These are phyloP conservation scores for Hypoxylon sp. DNA, from an alignment of 2,329 filamentous ascomycete species.

Conservation along the genomic window DNA sequence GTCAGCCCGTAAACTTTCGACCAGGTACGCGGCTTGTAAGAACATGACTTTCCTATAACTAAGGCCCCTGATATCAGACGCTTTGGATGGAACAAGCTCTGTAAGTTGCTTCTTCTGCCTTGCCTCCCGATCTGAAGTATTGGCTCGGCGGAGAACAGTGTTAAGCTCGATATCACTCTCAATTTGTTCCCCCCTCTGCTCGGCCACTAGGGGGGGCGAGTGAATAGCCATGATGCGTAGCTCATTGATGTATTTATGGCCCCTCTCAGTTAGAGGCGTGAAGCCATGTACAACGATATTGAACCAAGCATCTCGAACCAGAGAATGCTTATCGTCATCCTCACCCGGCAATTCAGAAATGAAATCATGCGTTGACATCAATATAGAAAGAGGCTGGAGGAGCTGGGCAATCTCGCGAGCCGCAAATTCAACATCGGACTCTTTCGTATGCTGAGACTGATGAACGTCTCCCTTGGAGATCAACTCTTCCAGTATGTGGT, in stretches of 20 bases:
- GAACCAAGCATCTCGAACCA: conserved; percentile 96
- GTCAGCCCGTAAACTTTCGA: conserved; percentile 89
- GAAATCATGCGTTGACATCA: conserved; percentile 79
- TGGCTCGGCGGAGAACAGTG: conserved; percentile 88
- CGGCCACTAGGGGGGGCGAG: conserved; percentile 88
- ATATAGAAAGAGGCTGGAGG: conserved; percentile 86
- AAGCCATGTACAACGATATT: conserved; percentile 97
- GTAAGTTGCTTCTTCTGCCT: conserved; percentile 85
- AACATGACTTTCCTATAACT: conserved; percentile 95
- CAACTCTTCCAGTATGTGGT: conserved; percentile 86
- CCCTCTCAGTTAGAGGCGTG: conserved; percentile 79
- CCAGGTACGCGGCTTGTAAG: conserved; percentile 88
- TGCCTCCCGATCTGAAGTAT: conserved; percentile 81
- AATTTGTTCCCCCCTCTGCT: conserved; percentile 88
- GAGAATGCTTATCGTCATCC: conserved; percentile 78
- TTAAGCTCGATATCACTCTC: conserved; percentile 98
- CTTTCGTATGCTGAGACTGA: conserved; percentile 79
- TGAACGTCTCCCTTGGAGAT: conserved; percentile 91
- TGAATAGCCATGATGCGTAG: conserved; percentile 88
- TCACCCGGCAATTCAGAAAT: conserved; percentile 61
- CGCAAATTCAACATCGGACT: conserved; percentile 85
- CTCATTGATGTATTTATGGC: conserved; percentile 80
- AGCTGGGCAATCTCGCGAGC: conserved; percentile 90
- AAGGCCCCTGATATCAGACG: conserved; percentile 83
- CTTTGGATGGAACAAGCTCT: conserved; percentile 80